phyloP scores from a whole-genome alignment of 2,329 filamentous ascomycete genomes.

The Penicillium sp. region DNA sequence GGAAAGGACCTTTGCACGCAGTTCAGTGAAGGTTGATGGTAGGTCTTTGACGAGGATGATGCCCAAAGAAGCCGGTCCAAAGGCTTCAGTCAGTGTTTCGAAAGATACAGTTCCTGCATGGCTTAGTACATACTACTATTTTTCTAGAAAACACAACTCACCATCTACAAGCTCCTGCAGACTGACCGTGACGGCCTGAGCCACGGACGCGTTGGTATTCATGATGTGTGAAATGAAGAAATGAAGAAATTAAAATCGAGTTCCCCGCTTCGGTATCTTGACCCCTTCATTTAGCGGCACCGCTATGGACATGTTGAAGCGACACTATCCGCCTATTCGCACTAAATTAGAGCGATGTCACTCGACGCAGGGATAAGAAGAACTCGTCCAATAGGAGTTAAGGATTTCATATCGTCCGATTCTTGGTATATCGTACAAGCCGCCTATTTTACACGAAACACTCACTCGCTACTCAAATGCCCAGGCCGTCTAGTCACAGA shows the following conservation, averaged over 20 bases:
- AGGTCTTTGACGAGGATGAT: slow-evolving; percentile 92
- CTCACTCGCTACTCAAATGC: slow-evolving; percentile 5
- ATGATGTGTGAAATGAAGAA: slow-evolving; percentile 13
- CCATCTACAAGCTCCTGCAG: slow-evolving; percentile 50
- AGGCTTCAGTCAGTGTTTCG: slow-evolving; percentile 60
- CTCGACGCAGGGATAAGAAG: neutral
- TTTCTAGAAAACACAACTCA: slow-evolving; percentile 25
- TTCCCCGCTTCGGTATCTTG: slow-evolving; percentile 10
- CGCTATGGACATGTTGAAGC: neutral
- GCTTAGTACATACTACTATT: slow-evolving; percentile 4
- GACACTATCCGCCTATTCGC: neutral
- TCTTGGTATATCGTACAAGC: slow-evolving; percentile 9
- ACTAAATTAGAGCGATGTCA: slow-evolving; percentile 1
- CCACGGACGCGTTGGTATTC: slow-evolving; percentile 27
- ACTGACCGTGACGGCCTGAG: slow-evolving; percentile 49
- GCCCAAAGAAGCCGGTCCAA: slow-evolving; percentile 84
- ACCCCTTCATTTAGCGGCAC: slow-evolving; percentile 10
- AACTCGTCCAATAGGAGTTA: slow-evolving; percentile 1
- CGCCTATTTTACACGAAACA: neutral
- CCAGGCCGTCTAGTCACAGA: slow-evolving; percentile 37
- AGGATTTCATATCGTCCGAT: neutral
- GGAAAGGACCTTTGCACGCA: slow-evolving; percentile 74
- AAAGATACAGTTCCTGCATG: slow-evolving; percentile 42
- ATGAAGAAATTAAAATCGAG: slow-evolving; percentile 2
- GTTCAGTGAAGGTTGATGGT: slow-evolving; percentile 65